Evolutionary conservation across 257 asterid species (phyloP), one percentile per base, ranked within the genome.

Genomic region (Agastache rugosa): DNA sequence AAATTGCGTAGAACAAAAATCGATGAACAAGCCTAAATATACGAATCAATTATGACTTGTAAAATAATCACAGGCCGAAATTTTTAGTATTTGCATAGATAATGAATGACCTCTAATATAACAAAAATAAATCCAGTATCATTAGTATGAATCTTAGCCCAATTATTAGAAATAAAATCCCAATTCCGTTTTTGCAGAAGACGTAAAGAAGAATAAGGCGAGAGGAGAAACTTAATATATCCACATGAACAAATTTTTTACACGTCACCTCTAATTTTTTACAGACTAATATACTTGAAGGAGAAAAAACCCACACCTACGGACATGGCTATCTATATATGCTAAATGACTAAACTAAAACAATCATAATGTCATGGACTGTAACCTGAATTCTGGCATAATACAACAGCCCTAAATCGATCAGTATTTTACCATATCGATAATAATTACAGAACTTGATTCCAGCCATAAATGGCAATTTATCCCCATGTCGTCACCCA

Each of bases 361-460:
- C 75, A 58, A 74, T 53, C 80, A 84, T 81, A 74, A 65, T 44
- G 78, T 64, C 70, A 64, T 54, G 73, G 76, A 74, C 45, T 34
- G 48, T 27, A 19, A 53, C 27, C 78, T 56, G 50, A 47, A 71
- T 62, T 62, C 78, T 63, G 79, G 61, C 74, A 82, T 84, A 64
- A 63, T 84, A 88, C 91, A 87, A 76, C 90, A 83, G 42, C 17
- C 83, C 86, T 66, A 72, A 55, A 74, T 78, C 79, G 67, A 58
- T 72, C 67, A 71, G 65, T 45, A 69, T 41, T 79, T 69, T 68
- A 67, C 77, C 74, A 74, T 60, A 70, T 70, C n/a, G 19, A 70
- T 42, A 56, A 10, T 17, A 48, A 48, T 64, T 69, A 48, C 77
- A 71, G 53, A 60, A 56, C 76, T 60, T 47, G 12, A 67, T 55